Conservation (phyloP, 2,329 filamentous ascomycete genomes). For the Juglanconis juglandina region DNA sequence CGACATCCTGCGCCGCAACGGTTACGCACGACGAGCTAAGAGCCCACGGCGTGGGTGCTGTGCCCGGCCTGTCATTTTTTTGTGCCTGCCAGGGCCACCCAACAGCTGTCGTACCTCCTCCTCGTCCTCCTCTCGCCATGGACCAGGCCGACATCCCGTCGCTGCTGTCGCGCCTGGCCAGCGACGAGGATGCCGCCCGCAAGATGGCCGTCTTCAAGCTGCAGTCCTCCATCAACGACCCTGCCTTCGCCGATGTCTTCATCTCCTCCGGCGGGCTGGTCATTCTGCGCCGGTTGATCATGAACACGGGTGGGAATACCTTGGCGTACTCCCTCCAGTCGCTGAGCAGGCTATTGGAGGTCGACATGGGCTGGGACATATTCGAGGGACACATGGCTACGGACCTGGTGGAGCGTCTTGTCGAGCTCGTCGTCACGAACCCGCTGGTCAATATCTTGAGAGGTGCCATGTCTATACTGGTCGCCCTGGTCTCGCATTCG, state of each 20-base stretch:
- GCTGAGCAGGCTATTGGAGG: slow-evolving; percentile 80
- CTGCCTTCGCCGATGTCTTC: slow-evolving; percentile 93
- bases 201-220: slow-evolving; percentile 99
- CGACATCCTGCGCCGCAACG: neutral
- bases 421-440: slow-evolving; percentile 90
- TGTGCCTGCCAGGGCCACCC: neutral
- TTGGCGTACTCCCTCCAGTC: slow-evolving; percentile 92
- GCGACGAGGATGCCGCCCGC: slow-evolving; percentile 81
- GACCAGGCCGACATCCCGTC: slow-evolving; percentile 66
- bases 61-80: neutral
- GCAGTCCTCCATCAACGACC: slow-evolving; percentile 91
- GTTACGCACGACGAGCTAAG: slow-evolving; percentile 15
- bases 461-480: slow-evolving; percentile 94
- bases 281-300: slow-evolving; percentile 76
- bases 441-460: slow-evolving; percentile 95
- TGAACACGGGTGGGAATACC: slow-evolving; percentile 86
- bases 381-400: slow-evolving; percentile 62
- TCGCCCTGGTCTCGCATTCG: slow-evolving; percentile 86
- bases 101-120: neutral
- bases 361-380: slow-evolving; percentile 97
- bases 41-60: slow-evolving; percentile 3
- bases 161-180: slow-evolving; percentile 60
- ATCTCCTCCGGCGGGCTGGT: slow-evolving; percentile 83
- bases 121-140: slow-evolving; percentile 39
- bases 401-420: slow-evolving; percentile 71